Evolutionary conservation across 1,284 basidiomycete species (phyloP), one percentile per base, ranked within the genome.

Genomic region (Fomes fomentarius): DNA sequence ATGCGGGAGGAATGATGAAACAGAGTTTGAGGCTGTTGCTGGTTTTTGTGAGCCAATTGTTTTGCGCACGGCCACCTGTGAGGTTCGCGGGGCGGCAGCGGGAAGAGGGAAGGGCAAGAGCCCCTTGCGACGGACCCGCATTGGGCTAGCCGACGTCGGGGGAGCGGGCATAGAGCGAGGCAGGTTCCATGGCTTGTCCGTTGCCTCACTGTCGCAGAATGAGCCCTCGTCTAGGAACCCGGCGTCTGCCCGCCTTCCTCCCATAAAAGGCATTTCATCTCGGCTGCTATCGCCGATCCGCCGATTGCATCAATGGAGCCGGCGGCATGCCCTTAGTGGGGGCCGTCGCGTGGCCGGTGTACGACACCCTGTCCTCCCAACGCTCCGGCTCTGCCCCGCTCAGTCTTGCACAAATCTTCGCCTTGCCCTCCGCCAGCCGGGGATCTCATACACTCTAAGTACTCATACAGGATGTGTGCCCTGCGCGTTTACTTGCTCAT

Each of bases 261-360:
- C 58, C 54, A 41, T 24, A 50, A 52, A 40, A 17, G 58, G 58
- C 42, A 56, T 9, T 25, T 2, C 19, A 12, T 9, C 38, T 17
- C 58, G 52, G 47, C 45, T 26, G 35, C 28, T 50, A 52, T 47
- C 47, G 52, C 55, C 58, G 58, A 60, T 60, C 52, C 55, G 31
- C 50, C 55, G 55, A 52, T 44, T 17, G 25, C n/a, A 49, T 52
- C 54, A 31, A 12, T 26, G 15, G 17, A 47, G 41, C 59, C 59
- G 59, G 24, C 59, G 59, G 58, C 41, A 60, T 54, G 52, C 12
- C 54, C 40, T 43, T 22, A 49, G 35, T 9, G 14, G 48, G 48
- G 33, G 14, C 39, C 17, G 22, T 44, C n/a, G 44, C 37, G 38
- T 31, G 47, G 28, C 15, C 26, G 22, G 28, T 19, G 33, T 47